Base-by-base conservation (phyloP, 2,329 filamentous ascomycete genomes). In the Bimuria novae-zelandiae region DNA sequence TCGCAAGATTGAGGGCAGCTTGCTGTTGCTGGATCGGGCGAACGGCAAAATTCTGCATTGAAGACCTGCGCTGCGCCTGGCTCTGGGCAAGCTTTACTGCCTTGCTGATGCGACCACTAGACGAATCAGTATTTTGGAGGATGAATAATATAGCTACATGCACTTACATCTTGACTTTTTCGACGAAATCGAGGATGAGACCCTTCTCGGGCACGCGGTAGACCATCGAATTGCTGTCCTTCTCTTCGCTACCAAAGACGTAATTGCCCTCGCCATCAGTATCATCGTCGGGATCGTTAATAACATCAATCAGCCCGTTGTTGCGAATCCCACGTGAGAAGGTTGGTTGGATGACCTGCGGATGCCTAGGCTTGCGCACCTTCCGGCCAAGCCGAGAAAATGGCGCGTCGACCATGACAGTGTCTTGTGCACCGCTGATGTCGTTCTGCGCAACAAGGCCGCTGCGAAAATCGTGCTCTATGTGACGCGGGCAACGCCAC, bases 401-500 rank as follows among this genome's bases (percentile, higher is more conserved):
- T 46, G 63, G 60, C 48, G 57, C 65, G 56, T 70, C 66, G 40
- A 47, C 54, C 67, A 72, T 68, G 45, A 64, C 62, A 54, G 59
- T 51, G 59, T 71, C 59, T 39, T 63, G 61, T 36, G 53, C 49
- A 6, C 59, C 57, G 41, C 66, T 70, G n/a, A 72, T 59, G 53
- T 72, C 69, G 27, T 71, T 61, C 56, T 72, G 70, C 35, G 65
- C 33, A 32, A 72, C 55, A 8, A 62, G 51, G 22, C 70, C 70
- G 35, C 65, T 72, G 42, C 68, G 68, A 52, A 96, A 79, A 51
- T 92, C 82, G 57, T 93, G 87, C 48, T 94, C 90, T 36, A 89
- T 80, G 70, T 99, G 94, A 59, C 89, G 86, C 44, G 93, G 93
- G 69, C 94, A 99, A 74, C 86, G 88, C 90, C 92, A 99, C 50